Base-by-base conservation (phyloP, 2,329 filamentous ascomycete genomes). In the Cryphonectria radicalis region DNA sequence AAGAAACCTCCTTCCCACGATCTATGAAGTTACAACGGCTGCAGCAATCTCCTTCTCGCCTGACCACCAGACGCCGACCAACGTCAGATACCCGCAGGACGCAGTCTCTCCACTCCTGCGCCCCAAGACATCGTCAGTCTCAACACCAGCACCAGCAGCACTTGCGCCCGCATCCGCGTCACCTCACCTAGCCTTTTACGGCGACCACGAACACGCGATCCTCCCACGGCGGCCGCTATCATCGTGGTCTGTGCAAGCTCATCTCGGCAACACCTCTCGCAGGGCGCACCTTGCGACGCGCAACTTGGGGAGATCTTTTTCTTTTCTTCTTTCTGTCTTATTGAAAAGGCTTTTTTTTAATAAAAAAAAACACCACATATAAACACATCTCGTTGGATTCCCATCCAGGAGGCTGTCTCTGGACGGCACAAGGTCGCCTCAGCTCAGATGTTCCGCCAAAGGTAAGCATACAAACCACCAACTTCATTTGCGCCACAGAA, bases 361-460 rank as follows among this genome's bases (percentile, higher is more conserved):
- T 19, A 59, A 40, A 37, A 37, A 37, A 37, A 37, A 37, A 0
- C 10, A 3, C 37, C 14, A 43, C 19, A 46, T 64, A 50, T 3
- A n/a, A 25, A 67, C 22, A 55, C 59, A 66, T 57, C 28, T 65
- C 65, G 66, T 57, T 40, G 60, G 57, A 50, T 11, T 46, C 50
- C 10, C 32, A 32, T 11, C 59, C 37, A 55, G 28, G 28, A 67
- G 63, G 22, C 50, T 63, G 35, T 64, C 59, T 50, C 25, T 46
- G 63, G 69, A 70, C 57, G 32, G 59, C 63, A 37, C 65, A n/a
- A 40, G 28, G 50, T 46, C 40, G 43, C 37, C 55, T 64, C 55
- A 68, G 42, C 42, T 60, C 71, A 70, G 67, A 73, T 73, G 71
- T 73, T 73, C 43, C 71, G 71, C 43, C 71, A 73, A 73, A 67